Evolutionary conservation across 495 filamentous ascomycete genomes (phyloP).

Genomic region (Collariella sp.): DNA sequence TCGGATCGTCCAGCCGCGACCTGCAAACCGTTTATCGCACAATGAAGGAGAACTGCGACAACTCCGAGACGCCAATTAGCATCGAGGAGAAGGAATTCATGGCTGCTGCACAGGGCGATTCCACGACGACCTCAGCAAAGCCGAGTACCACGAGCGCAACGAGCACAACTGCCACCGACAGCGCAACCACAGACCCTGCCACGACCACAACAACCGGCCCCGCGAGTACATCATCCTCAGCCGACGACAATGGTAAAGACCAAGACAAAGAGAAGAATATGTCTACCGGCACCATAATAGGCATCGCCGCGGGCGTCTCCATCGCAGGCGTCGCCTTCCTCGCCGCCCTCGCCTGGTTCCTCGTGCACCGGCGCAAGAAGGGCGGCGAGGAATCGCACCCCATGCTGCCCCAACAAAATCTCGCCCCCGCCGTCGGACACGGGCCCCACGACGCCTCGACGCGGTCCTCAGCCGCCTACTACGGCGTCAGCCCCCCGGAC

Average conservation of each 20-base stretch:
- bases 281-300: slow-evolving; percentile 17
- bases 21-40: slow-evolving; percentile 30
- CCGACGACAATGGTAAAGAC: neutral
- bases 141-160: neutral
- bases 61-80: slow-evolving; percentile 25
- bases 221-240: neutral
- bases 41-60: slow-evolving; percentile 23
- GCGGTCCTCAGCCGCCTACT: neutral
- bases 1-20: slow-evolving; percentile 28
- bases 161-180: neutral
- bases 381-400: slow-evolving; percentile 27
- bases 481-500: slow-evolving; percentile 4
- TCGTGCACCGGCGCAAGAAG: slow-evolving; percentile 18
- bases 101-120: slow-evolving; percentile 20
- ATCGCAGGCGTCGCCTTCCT: slow-evolving; percentile 20
- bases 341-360: slow-evolving; percentile 12
- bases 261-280: slow-evolving; percentile 5
- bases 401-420: slow-evolving; percentile 25
- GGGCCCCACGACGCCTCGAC: neutral
- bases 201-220: neutral
- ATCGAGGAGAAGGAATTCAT: slow-evolving; percentile 27
- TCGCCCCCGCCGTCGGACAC: slow-evolving; percentile 9
- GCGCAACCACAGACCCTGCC: neutral
- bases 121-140: slow-evolving; percentile 5
- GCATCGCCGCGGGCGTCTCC: slow-evolving; percentile 20